Conservation (phyloP, 345 rosid genomes). For the Populus alba region DNA sequence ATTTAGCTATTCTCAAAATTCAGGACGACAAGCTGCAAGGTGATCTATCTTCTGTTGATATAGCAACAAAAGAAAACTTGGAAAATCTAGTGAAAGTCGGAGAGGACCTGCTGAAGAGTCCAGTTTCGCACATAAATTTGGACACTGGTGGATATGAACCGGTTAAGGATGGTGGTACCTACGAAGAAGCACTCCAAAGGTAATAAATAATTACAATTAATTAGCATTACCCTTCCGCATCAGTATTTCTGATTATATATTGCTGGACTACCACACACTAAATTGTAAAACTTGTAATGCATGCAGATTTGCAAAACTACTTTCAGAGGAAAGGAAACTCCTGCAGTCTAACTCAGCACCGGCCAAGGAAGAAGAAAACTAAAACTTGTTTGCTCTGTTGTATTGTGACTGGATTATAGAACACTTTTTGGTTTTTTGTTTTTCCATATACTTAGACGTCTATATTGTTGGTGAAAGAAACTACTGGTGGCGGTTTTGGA, state of each 20-base stretch:
- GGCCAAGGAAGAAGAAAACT: not conserved
- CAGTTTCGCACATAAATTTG: constrained; percentile 39
- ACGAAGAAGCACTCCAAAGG: constrained; percentile 59
- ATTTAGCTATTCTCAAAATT: not conserved
- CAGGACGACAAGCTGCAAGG: constrained; percentile 57
- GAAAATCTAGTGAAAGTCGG: constrained; percentile 50
- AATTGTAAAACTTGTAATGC: not conserved
- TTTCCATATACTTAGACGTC: no score
- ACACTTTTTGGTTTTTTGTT: not conserved
- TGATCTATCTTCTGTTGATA: constrained; percentile 39
- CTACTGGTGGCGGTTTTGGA: not conserved
- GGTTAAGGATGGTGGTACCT: constrained; percentile 40
- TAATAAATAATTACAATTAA: not conserved
- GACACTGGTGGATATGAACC: constrained; percentile 56
- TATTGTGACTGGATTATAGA: not conserved
- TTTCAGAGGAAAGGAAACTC: constrained; percentile 49
- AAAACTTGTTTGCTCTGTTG: not conserved
- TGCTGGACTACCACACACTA: no score
- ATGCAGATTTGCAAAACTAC: constrained; percentile 48
- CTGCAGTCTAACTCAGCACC: constrained; percentile 22
- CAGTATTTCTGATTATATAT: no score
- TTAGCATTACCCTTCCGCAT: no score
- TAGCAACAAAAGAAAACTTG: constrained; percentile 48
- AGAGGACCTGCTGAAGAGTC: constrained; percentile 36
- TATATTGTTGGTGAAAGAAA: no score